phyloP scores from a whole-genome alignment of 192 early-diverging fungal species.

The Backusella macrospora region DNA sequence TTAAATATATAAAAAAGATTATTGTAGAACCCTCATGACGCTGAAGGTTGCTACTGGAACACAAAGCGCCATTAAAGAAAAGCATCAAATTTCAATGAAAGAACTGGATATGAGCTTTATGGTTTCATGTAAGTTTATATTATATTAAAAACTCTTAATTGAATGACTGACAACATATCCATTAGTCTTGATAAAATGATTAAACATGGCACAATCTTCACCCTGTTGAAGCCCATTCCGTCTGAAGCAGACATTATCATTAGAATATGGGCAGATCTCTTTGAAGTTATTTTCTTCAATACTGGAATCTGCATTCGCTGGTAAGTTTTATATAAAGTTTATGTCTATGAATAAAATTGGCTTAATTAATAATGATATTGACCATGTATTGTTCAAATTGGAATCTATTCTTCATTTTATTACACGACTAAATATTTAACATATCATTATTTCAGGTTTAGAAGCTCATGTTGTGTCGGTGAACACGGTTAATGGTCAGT shows the following conservation, averaged over 20 bases:
- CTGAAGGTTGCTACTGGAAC: background rate
- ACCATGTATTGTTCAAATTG: too few relatives aligned
- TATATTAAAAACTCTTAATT: background rate
- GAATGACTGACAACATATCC: background rate
- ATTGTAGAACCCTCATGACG: background rate
- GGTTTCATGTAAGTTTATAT: background rate
- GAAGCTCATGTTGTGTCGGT: background rate
- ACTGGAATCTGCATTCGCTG: slow-evolving; percentile 2
- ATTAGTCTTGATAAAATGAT: background rate
- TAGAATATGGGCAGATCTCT: background rate
- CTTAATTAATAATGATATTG: too few relatives aligned
- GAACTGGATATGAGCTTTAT: background rate
- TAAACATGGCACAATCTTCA: background rate
- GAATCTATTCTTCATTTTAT: too few relatives aligned
- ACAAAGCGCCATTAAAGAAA: background rate
- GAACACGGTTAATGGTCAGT: background rate
- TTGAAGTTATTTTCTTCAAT: background rate
- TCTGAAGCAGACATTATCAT: background rate
- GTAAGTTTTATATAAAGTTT: background rate
- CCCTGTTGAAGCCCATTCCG: background rate
- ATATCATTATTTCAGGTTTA: background rate
- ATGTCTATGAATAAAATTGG: background rate
- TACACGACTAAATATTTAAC: too few relatives aligned
- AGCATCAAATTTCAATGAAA: background rate
- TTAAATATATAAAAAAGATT: background rate